phyloP scores from a whole-genome alignment of 352 stramenopile species.

The Phytophthora tentaculata region DNA sequence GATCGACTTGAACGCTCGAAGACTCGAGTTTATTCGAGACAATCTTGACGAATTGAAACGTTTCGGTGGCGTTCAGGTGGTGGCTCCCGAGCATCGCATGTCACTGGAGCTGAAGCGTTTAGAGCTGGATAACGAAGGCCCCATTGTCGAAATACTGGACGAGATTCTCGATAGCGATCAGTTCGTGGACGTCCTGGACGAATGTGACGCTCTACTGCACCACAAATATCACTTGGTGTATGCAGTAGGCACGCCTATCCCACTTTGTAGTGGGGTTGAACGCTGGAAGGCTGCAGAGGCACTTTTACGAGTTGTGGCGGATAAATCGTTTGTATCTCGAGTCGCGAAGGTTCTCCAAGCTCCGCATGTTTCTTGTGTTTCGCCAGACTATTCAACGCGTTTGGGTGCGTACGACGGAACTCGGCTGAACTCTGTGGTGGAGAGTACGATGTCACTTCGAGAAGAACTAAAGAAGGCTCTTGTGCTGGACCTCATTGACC shows the following conservation, averaged over 20 bases:
- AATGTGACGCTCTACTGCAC: constrained; percentile 88
- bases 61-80: constrained; percentile 60
- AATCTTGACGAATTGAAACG: constrained; percentile 42
- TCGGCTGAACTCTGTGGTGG: constrained; percentile 40
- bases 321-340: constrained; percentile 8
- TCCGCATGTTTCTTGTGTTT: constrained; percentile 43
- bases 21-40: constrained; percentile 46
- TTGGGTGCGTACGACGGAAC: constrained; percentile 54
- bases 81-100: constrained; percentile 88
- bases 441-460: constrained; percentile 22
- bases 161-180: constrained; percentile 50
- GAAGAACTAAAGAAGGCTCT: constrained; percentile 48
- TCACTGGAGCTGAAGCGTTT: constrained; percentile 88
- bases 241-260: constrained; percentile 55
- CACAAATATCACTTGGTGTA: constrained; percentile 92
- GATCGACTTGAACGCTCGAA: constrained; percentile 36
- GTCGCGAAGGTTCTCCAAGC: constrained; percentile 47
- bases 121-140: constrained; percentile 10
- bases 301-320: constrained; percentile 41
- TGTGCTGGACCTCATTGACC: constrained; percentile 61
- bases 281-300: constrained; percentile 65
- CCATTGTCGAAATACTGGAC: constrained; percentile 24
- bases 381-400: constrained; percentile 43
- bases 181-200: constrained; percentile 88
- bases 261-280: constrained; percentile 53